A percentile compares a stretch with the other conserved stretches of the same genome.
phyloP scores from a whole-genome alignment of 2,329 filamentous ascomycete species.

The Kalmusia sp. region DNA sequence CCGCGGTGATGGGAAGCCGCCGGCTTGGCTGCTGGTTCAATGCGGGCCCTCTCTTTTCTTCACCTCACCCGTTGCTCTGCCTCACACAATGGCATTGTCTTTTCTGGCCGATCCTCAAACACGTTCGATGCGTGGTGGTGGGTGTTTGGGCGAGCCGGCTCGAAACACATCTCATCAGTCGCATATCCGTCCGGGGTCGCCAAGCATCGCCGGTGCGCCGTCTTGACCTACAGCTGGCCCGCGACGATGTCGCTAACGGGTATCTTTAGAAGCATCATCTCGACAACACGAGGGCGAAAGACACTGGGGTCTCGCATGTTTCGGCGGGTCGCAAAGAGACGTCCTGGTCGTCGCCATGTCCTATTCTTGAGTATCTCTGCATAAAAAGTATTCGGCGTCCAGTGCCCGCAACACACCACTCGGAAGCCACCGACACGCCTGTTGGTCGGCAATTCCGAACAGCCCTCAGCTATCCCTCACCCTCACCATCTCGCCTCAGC shows the following conservation, averaged over 20 bases:
- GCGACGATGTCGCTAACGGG: constrained; percentile 7
- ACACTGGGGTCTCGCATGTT: neutral
- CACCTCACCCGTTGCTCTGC: constrained; percentile 6
- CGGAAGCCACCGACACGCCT: constrained; percentile 2
- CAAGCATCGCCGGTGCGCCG: constrained; percentile 14
- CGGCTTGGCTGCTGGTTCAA: constrained; percentile 9
- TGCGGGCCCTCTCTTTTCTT: constrained; percentile 6
- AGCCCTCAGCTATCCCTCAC: constrained; percentile 7
- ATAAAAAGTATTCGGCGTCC: constrained; percentile 1
- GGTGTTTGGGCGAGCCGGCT: constrained; percentile 1
- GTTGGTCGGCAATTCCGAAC: constrained; percentile 13
- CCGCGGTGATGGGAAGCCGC: constrained; percentile 23
- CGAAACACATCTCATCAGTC: constrained; percentile 9
- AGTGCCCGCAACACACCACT: neutral
- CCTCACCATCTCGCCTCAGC: constrained; percentile 20
- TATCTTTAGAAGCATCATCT: constrained; percentile 28
- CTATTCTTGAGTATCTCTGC: constrained; percentile 5
- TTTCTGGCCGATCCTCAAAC: neutral
- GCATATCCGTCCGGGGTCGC: constrained; percentile 10
- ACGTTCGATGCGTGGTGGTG: constrained; percentile 7
- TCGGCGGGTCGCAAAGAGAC: neutral
- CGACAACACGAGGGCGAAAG: constrained; percentile 8
- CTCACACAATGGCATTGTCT: constrained; percentile 4
- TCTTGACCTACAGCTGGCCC: constrained; percentile 17
- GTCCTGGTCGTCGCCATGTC: neutral